These are phyloP conservation scores for Cercospora beticola DNA, from an alignment of 2,329 filamentous ascomycete genomes.

Conservation along the genomic window DNA sequence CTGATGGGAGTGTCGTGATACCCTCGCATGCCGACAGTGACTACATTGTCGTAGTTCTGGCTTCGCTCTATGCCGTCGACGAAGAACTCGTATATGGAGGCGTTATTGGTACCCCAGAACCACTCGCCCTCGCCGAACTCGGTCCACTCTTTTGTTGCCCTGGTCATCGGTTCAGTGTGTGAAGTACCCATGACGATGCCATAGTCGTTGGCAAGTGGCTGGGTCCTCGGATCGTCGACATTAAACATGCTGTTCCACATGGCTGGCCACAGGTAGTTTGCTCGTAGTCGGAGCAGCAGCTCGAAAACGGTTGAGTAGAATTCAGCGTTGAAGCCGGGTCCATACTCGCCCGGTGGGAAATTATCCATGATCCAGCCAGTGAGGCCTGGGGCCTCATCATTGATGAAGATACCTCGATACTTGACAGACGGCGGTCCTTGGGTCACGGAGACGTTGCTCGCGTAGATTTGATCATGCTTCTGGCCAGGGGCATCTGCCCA, in stretches of 20 bases:
- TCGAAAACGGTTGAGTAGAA: conserved; percentile 72
- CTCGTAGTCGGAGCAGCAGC: conserved; percentile 65
- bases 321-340: conserved; percentile 42
- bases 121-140: conserved; percentile 58
- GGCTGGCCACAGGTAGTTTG: conserved; percentile 75
- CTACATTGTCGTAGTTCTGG: conserved; percentile 64
- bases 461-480: conserved; percentile 56
- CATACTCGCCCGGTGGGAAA: conserved; percentile 41
- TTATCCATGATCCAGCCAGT: conserved; percentile 65
- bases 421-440: conserved; percentile 63
- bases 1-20: conserved; percentile 55
- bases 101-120: conserved; percentile 69
- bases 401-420: conserved; percentile 69
- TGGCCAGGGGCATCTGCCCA: conserved; percentile 63
- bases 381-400: conserved; percentile 67
- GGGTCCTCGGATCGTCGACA: conserved; percentile 67
- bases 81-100: conserved; percentile 68
- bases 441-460: conserved; percentile 54
- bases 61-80: conserved; percentile 64
- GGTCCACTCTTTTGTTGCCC: conserved; percentile 54
- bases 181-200: conserved; percentile 71
- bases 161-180: conserved; percentile 71
- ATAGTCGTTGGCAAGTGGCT: conserved; percentile 70
- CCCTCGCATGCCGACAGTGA: conserved; percentile 69
- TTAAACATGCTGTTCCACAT: conserved; percentile 71